These are phyloP conservation scores for Camellia granthamiana DNA, from an alignment of 148 eudicot genomes.

Conservation along the genomic window DNA sequence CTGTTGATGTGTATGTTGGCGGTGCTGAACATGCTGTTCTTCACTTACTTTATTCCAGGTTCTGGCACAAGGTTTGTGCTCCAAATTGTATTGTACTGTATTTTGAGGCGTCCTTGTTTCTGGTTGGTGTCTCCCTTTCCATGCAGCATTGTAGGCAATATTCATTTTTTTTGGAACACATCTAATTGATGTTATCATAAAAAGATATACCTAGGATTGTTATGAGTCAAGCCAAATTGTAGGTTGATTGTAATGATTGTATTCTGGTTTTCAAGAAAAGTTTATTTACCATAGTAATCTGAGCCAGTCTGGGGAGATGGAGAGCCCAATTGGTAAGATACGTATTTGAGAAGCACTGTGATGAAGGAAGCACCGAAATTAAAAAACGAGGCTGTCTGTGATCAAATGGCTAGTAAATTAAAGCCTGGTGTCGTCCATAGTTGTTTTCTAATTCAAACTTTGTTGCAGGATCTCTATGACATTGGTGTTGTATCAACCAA, in stretches of 20 bases:
- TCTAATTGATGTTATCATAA: neutral
- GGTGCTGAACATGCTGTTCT: slow-evolving; percentile 99
- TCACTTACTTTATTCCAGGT: slow-evolving; percentile 93
- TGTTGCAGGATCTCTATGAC: slow-evolving; percentile 87
- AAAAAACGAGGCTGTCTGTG: neutral
- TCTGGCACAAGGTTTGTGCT: slow-evolving; percentile 92
- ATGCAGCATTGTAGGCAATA: neutral
- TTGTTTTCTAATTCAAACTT: slow-evolving; percentile 1
- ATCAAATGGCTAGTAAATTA: slow-evolving; percentile 5
- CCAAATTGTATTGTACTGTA: slow-evolving; percentile 5
- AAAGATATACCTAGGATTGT: neutral
- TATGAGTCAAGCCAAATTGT: neutral
- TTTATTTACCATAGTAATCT: neutral
- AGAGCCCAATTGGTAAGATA: neutral
- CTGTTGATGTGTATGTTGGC: slow-evolving; percentile 98
- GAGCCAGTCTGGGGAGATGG: neutral
- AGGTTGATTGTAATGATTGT: neutral
- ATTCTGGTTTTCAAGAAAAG: slow-evolving; percentile 5
- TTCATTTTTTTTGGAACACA: neutral
- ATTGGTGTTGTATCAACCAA: slow-evolving; percentile 91
- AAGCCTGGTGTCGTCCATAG: neutral
- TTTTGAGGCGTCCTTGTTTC: neutral
- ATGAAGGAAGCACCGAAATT: neutral
- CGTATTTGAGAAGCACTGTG: neutral
- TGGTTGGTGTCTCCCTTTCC: neutral